Evolutionary conservation across 1,284 basidiomycete species (phyloP), one percentile per base, ranked within the genome.

Genomic region (Mycena citricolor): DNA sequence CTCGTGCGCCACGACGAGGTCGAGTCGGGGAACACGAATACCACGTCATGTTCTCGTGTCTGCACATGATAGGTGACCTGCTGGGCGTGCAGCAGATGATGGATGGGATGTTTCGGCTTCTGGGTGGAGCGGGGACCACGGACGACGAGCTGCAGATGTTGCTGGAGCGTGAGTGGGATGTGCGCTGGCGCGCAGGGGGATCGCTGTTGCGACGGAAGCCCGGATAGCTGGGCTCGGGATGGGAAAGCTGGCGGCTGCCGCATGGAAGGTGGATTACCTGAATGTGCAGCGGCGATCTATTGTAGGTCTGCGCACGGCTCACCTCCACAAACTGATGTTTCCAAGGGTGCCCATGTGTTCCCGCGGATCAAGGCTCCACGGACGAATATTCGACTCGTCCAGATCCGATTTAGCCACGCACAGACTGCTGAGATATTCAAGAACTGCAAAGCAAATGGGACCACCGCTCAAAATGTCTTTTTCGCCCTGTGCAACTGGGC

Each of bases 401-500:
- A 50, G 11, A 30, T 45, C 34, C 37, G 31, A 30, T 50, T 50
- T 24, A 24, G 25, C 26, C 30, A 22, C 29, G 33, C 12, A 5
- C 31, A 51, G 33, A 51, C 49, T 4, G 30, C 30, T 13, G 26
- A 26, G n/a, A 23, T 47, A 10, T 6, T 39, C 11, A 17, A 35
- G n/a, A 46, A 39, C 23, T 46, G 44, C 36, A 19, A 36, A 29
- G 25, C 36, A 7, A 37, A 51, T 32, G 19, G 29, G 3, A 36
- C 36, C n/a, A 51, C 39, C 4, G 30, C 47, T 21, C 39, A 39
- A 20, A 46, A 51, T 24, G 28, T 44, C 11, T 33, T 47, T 6
- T 51, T 51, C 36, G 49, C 44, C 16, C 44, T 51, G 8, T 51
- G 39, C 36, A 47, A 46, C 29, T 42, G 45, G 6, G 44, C 49